These are phyloP conservation scores for Salix viminalis DNA, from an alignment of 345 rosid species.

Conservation along the genomic window DNA sequence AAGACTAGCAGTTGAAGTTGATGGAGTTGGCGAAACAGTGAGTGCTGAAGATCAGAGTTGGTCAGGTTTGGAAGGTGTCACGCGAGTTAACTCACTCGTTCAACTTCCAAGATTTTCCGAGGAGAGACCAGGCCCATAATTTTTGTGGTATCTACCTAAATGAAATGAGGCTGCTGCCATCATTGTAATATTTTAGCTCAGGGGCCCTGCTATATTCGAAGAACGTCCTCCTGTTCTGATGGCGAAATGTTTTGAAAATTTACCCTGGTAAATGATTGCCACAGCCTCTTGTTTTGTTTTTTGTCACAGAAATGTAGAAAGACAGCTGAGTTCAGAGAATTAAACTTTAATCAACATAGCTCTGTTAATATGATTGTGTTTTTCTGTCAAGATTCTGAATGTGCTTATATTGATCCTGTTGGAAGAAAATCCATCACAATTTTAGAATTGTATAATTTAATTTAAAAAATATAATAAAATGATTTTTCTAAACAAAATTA, in stretches of 20 bases:
- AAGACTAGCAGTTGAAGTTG: slow-evolving; percentile 33
- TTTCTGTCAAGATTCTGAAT: background rate
- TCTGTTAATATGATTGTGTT: slow-evolving; percentile 6
- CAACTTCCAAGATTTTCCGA: slow-evolving; percentile 93
- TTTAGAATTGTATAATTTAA: no score
- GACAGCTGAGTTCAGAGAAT: slow-evolving; percentile 9
- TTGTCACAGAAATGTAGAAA: slow-evolving; percentile 16
- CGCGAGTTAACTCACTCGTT: slow-evolving; percentile 94
- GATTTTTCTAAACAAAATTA: no score
- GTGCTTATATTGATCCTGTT: background rate
- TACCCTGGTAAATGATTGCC: slow-evolving; percentile 21
- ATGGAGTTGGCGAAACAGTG: slow-evolving; percentile 29
- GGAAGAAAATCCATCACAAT: no score
- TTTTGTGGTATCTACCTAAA: background rate
- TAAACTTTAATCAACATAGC: slow-evolving; percentile 8
- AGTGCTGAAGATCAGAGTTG: slow-evolving; percentile 71
- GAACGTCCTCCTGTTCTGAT: slow-evolving; percentile 13
- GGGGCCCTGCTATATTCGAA: slow-evolving; percentile 5
- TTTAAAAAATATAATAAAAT: no score
- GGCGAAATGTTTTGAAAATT: slow-evolving; percentile 8
- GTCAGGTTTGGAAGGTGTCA: slow-evolving; percentile 93
- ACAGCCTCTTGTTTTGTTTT: slow-evolving; percentile 19
- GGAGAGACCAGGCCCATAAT: slow-evolving; percentile 50
- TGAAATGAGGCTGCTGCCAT: slow-evolving; percentile 15
- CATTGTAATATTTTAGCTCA: slow-evolving; percentile 18